phyloP scores from a whole-genome alignment of 2,329 filamentous ascomycete genomes.

The Venturia oleaginea region DNA sequence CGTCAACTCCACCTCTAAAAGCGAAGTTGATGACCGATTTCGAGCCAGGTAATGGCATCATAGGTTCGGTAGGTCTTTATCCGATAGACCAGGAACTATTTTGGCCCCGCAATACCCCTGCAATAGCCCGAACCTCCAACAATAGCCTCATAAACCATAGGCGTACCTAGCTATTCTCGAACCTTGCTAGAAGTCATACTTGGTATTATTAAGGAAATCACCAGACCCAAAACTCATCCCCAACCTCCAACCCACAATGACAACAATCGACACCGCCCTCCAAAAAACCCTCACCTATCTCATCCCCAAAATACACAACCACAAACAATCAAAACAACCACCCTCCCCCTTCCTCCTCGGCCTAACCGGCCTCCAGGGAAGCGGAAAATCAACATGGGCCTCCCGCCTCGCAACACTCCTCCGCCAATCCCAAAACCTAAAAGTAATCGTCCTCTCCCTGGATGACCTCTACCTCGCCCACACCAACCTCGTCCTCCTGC shows the following conservation, averaged over 20 bases:
- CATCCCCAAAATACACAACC: not conserved
- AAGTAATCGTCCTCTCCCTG: slow-evolving; percentile 35
- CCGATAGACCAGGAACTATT: not conserved
- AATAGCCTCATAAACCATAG: not conserved
- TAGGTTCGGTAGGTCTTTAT: not conserved
- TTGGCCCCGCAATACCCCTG: not conserved
- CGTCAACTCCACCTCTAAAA: too few species aligned
- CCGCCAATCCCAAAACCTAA: slow-evolving; percentile 18
- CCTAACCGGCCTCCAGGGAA: slow-evolving; percentile 15
- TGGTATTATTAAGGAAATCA: too few species aligned
- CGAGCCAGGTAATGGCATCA: not conserved
- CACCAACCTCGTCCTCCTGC: slow-evolving; percentile 55
- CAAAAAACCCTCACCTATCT: not conserved
- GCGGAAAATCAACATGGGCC: slow-evolving; percentile 15
- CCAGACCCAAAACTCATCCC: too few species aligned
- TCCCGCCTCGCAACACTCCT: not conserved
- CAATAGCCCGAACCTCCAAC: not conserved
- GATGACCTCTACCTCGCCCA: slow-evolving; percentile 85
- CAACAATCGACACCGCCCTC: not conserved
- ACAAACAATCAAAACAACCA: not conserved
- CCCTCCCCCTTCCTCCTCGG: slow-evolving; percentile 14
- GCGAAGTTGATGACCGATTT: too few species aligned
- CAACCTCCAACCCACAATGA: not conserved
- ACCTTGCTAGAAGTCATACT: too few species aligned
- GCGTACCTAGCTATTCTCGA: too few species aligned